Evolutionary conservation across 176 grass and related monocot genomes (phyloP), one percentile per base, ranked within the genome.

Genomic region (Alloteropsis semialata): DNA sequence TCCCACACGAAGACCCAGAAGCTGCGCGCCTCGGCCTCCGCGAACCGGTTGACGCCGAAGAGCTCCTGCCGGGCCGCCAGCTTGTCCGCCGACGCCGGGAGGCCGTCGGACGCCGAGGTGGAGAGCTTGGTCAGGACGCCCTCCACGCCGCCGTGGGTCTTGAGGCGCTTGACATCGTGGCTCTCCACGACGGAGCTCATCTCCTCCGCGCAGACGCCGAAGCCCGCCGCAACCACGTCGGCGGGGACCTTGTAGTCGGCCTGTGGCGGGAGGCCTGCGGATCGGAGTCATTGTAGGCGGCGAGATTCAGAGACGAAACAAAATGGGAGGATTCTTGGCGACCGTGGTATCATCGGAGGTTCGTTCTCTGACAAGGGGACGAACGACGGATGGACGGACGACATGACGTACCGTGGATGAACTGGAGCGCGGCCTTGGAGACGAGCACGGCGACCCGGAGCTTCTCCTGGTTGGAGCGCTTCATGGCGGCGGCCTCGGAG

Each of bases 1-100:
- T 95, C 92, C 89, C 88, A 97, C 25, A 94, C 90, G 24, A 97
- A 97, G 14, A 97, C 86, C 92, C 88, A 97, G 89, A 94, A 94
- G 84, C 95, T 81, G 32, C 88, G 81, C 4, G 70, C 6, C 79
- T 85, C 90, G 32, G 72, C 90, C 84, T 97, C 95, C 16, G 92
- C 69, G 70, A 94, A 97, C 18, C 77, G 87, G 88, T 94, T 97
- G 69, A 88, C 81, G 55, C 95, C 95, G 77, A 94, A 94, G 10
- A 97, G 28, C 71, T 88, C 82, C 56, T 68, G 34, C 59, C 92
- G 84, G 21, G 42, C 4, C 10, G 72, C 49, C 57, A 88, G 74
- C 33, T 80, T 85, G 19, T 48, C 44, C 22, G 25, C 33, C 6
- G 73, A 75, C 38, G 66, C 41, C 27, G 75, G 37, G 27, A 97